phyloP scores from a whole-genome alignment of 208 protist species.

The Wallacemonas sp. region DNA sequence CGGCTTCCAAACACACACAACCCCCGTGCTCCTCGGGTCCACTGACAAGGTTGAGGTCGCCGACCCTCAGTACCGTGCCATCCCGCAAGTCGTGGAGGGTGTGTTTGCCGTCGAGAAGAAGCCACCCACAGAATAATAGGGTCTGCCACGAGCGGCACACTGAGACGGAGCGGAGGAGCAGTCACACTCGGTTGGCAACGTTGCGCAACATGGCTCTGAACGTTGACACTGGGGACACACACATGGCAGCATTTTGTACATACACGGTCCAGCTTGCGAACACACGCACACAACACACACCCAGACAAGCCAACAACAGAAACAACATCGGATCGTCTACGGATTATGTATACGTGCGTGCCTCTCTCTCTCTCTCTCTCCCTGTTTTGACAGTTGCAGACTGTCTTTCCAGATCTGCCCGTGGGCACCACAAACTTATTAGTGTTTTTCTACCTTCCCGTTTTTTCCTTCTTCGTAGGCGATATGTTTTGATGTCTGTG shows the following conservation, averaged over 20 bases:
- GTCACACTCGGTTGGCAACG: too few species aligned
- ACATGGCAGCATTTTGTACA: too few species aligned
- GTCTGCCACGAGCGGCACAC: too few species aligned
- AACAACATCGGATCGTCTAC: too few species aligned
- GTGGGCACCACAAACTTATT: background rate
- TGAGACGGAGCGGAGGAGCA: too few species aligned
- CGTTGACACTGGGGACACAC: too few species aligned
- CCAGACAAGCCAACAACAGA: too few species aligned
- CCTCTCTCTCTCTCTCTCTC: constrained; percentile 8
- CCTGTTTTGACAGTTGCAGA: too few species aligned
- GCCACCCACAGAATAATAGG: constrained; percentile 24
- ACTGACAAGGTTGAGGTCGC: constrained; percentile 98
- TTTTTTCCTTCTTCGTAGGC: background rate
- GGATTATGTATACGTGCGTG: too few species aligned
- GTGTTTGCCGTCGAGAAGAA: constrained; percentile 87
- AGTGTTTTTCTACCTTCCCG: constrained; percentile 1
- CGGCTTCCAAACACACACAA: constrained; percentile 99
- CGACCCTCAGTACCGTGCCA: constrained; percentile 89
- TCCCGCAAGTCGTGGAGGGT: constrained; percentile 81
- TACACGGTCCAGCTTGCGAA: too few species aligned
- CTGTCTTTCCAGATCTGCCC: background rate
- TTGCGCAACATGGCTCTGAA: too few species aligned
- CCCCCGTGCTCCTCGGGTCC: constrained; percentile 96
- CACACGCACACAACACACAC: too few species aligned
- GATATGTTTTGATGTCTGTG: constrained; percentile 3